phyloP scores from a whole-genome alignment of 225 moss, liverwort and hornwort genomes.

The Asterella californica region DNA sequence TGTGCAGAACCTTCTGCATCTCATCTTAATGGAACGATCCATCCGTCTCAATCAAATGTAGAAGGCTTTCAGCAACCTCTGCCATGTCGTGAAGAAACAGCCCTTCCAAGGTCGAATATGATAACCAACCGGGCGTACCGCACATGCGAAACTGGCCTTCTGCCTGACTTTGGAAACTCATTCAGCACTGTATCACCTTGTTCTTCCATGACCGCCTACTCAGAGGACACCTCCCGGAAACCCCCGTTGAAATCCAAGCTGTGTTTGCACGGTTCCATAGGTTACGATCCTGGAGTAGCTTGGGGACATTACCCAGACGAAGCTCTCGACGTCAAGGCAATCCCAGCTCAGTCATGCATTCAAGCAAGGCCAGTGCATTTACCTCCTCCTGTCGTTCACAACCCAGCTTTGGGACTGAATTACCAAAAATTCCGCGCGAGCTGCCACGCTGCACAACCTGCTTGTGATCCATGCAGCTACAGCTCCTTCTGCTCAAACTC shows the following conservation, averaged over 20 bases:
- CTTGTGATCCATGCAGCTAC: constrained; percentile 25
- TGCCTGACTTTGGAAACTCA: constrained; percentile 14
- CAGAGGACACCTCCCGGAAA: constrained; percentile 17
- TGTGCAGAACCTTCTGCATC: background rate
- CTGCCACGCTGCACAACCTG: constrained; percentile 19
- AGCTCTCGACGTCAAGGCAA: constrained; percentile 19
- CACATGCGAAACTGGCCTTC: constrained; percentile 15
- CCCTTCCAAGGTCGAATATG: constrained; percentile 15
- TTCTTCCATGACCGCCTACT: constrained; percentile 28
- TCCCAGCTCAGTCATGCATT: background rate
- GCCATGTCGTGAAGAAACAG: constrained; percentile 1
- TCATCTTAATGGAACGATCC: background rate
- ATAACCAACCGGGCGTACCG: background rate
- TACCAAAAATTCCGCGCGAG: constrained; percentile 7
- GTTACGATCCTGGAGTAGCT: constrained; percentile 20
- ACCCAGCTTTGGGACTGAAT: constrained; percentile 14
- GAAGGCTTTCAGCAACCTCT: constrained; percentile 1
- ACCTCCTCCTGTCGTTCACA: constrained; percentile 23
- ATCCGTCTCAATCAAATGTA: constrained; percentile 1
- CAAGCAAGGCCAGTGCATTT: constrained; percentile 13
- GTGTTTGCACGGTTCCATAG: constrained; percentile 11
- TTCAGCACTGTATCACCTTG: constrained; percentile 20
- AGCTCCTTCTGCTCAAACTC: constrained; percentile 17
- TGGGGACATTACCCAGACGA: constrained; percentile 24
- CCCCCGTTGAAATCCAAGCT: background rate